Evolutionary conservation across 2,329 filamentous ascomycete species (phyloP).

Genomic region (Orbilia oligospora): DNA sequence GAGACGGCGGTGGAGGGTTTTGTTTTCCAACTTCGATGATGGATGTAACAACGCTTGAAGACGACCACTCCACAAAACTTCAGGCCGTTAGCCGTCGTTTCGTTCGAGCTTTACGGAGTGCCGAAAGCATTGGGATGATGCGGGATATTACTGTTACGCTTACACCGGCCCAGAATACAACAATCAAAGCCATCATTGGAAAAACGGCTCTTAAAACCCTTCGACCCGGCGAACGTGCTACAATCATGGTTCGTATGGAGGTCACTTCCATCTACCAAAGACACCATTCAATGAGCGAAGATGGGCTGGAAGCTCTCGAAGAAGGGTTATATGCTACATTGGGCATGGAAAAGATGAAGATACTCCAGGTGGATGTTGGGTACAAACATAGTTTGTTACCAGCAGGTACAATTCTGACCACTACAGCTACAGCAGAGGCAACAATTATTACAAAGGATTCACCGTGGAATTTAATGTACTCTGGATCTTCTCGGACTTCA

Average conservation of each 20-base stretch:
- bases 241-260: conserved; percentile 40
- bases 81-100: conserved; percentile 31
- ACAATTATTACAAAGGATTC: conserved; percentile 21
- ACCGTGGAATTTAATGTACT: conserved; percentile 14
- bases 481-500: not conserved
- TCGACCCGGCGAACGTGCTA: conserved; percentile 45
- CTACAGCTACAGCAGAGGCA: conserved; percentile 4
- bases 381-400: conserved; percentile 50
- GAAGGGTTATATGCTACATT: conserved; percentile 44
- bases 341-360: conserved; percentile 36
- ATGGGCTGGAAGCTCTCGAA: conserved; percentile 32
- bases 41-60: conserved; percentile 34
- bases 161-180: not conserved
- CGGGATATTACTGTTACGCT: conserved; percentile 35
- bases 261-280: conserved; percentile 13
- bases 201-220: conserved; percentile 19
- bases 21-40: conserved; percentile 43
- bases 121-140: conserved; percentile 45
- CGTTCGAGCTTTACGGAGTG: conserved; percentile 19
- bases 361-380: conserved; percentile 22
- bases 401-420: conserved; percentile 5
- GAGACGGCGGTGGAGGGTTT: conserved; percentile 41
- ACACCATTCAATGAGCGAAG: not conserved
- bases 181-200: conserved; percentile 28
- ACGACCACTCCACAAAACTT: conserved; percentile 7